These are phyloP conservation scores for Eremochloa ophiuroides DNA, from an alignment of 176 grass and related monocot genomes.

Conservation along the genomic window DNA sequence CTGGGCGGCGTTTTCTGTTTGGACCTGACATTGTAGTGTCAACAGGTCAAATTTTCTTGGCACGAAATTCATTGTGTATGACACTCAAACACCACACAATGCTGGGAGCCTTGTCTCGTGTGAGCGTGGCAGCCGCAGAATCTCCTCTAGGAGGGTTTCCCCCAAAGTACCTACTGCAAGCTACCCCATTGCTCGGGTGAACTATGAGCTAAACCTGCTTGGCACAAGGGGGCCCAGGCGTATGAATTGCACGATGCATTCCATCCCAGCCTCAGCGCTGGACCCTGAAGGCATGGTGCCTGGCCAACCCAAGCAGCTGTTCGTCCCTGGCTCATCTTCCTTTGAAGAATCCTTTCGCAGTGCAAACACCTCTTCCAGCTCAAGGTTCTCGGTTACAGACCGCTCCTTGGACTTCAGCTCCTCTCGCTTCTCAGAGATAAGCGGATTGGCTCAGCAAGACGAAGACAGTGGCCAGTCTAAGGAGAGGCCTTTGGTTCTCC, in stretches of 20 bases:
- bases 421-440: slow-evolving; percentile 62
- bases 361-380: slow-evolving; percentile 32
- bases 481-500: slow-evolving; percentile 62
- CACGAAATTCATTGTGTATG: slow-evolving; percentile 71
- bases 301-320: slow-evolving; percentile 52
- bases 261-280: slow-evolving; percentile 64
- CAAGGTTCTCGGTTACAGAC: slow-evolving; percentile 50
- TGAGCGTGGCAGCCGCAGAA: slow-evolving; percentile 18
- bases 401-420: slow-evolving; percentile 59
- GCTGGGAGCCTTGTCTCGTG: slow-evolving; percentile 32
- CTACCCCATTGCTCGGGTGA: slow-evolving; percentile 64
- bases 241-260: slow-evolving; percentile 82
- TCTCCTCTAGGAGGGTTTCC: slow-evolving; percentile 78
- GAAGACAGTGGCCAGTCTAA: slow-evolving; percentile 34
- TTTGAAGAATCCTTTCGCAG: slow-evolving; percentile 68
- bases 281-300: slow-evolving; percentile 57
- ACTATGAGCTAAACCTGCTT: slow-evolving; percentile 76
- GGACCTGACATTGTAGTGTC: slow-evolving; percentile 24
- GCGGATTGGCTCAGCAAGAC: slow-evolving; percentile 21
- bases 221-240: slow-evolving; percentile 74
- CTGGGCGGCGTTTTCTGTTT: neutral
- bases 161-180: slow-evolving; percentile 68
- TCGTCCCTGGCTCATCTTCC: slow-evolving; percentile 41
- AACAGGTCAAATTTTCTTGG: slow-evolving; percentile 90
- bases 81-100: slow-evolving; percentile 57